Evolutionary conservation across 164 flowering plant species (phyloP).

Genomic region (Cinnamomum chago): DNA sequence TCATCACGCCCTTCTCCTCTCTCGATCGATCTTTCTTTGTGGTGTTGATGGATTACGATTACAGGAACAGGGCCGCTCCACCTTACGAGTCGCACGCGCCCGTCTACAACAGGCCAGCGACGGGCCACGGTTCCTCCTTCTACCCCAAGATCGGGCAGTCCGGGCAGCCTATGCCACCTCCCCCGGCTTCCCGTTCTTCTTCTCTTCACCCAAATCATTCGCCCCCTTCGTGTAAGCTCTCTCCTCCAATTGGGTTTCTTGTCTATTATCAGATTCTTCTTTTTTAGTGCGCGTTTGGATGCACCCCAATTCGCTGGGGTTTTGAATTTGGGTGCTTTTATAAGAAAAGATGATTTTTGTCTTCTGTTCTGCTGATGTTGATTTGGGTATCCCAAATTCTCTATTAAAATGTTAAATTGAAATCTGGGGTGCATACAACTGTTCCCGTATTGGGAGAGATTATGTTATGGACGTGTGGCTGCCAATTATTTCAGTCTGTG

Average conservation of each 20-base stretch:
- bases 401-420: not conserved
- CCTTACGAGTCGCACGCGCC: conserved; percentile 8
- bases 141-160: conserved; percentile 15
- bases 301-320: not conserved
- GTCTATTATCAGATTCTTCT: not conserved
- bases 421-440: not conserved
- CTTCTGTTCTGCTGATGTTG: not conserved
- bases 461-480: not conserved
- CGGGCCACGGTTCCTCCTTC: not conserved
- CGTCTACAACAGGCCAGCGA: not conserved
- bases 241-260: not conserved
- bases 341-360: no score
- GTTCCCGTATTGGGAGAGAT: not conserved
- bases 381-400: not conserved
- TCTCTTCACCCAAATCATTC: conserved; percentile 5
- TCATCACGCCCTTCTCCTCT: not conserved
- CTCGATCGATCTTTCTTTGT: not conserved
- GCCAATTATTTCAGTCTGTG: no score
- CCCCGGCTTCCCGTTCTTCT: conserved; percentile 8
- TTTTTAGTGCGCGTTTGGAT: not conserved
- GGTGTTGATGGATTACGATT: conserved; percentile 9
- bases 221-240: conserved; percentile 4
- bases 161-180: conserved; percentile 6
- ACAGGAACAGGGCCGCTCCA: conserved; percentile 7
- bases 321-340: no score